Conservation (phyloP, 1,284 basidiomycete species). For the Jaminaea rosea region DNA sequence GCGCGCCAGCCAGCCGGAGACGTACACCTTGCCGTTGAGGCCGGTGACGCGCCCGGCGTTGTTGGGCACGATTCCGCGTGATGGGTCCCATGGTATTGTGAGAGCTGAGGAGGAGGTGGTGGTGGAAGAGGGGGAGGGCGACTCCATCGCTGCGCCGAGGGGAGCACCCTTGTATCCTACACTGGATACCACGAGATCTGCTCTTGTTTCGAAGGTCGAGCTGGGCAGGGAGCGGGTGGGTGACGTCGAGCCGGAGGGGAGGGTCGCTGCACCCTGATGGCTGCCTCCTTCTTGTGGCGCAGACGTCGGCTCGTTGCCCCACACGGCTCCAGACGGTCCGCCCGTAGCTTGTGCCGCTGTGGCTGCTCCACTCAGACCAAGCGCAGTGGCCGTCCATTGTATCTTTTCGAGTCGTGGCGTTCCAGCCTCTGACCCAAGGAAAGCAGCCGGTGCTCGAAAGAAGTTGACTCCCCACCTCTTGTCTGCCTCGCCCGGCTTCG, state of each 20-base stretch:
- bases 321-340: background rate
- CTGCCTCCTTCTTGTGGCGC: background rate
- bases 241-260: background rate
- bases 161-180: slow-evolving; percentile 77
- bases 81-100: slow-evolving; percentile 16
- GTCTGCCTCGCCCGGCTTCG: slow-evolving; percentile 15
- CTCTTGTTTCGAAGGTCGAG: slow-evolving; percentile 50
- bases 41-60: slow-evolving; percentile 13
- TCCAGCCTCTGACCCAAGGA: slow-evolving; percentile 11
- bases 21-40: slow-evolving; percentile 55
- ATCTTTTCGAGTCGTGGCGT: background rate
- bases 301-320: slow-evolving; percentile 4
- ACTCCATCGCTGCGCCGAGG: slow-evolving; percentile 19
- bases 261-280: background rate
- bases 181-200: slow-evolving; percentile 75
- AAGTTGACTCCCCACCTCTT: slow-evolving; percentile 36
- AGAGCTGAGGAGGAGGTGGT: background rate
- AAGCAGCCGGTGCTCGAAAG: slow-evolving; percentile 29
- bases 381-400: background rate
- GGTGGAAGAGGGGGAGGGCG: background rate
- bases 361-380: too few relatives aligned
- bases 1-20: slow-evolving; percentile 84
- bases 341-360: slow-evolving; percentile 1
- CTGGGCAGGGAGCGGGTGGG: background rate
- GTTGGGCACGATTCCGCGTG: slow-evolving; percentile 13